Evolutionary conservation across 2,329 filamentous ascomycete species (phyloP).

Genomic region (Hymenoscyphus fraxineus): DNA sequence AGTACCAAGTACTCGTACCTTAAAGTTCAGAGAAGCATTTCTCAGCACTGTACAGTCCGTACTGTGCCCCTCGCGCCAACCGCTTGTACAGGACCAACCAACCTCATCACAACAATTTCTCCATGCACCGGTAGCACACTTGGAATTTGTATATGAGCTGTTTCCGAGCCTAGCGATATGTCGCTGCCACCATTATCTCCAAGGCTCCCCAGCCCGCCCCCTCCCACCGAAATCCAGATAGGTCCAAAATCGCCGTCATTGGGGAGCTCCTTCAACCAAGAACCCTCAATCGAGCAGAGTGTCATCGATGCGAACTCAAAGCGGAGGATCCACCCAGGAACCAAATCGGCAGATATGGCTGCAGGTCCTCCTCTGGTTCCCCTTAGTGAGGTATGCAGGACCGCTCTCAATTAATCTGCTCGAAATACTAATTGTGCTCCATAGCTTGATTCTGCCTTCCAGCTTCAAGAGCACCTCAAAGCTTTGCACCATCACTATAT

Average conservation of each 20-base stretch:
- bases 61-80: too few relatives aligned
- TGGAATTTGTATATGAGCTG: constrained; percentile 10
- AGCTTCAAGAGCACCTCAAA: constrained; percentile 94
- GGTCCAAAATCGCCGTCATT: constrained; percentile 71
- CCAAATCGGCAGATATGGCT: constrained; percentile 88
- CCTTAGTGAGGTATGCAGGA: constrained; percentile 66
- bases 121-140: neutral
- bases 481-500: constrained; percentile 84
- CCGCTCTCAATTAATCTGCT: neutral
- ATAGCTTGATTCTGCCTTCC: constrained; percentile 94
- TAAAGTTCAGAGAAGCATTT: too few relatives aligned
- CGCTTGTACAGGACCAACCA: too few relatives aligned
- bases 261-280: constrained; percentile 56
- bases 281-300: constrained; percentile 54
- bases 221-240: constrained; percentile 90
- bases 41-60: too few relatives aligned
- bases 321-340: constrained; percentile 86
- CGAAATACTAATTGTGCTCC: constrained; percentile 21
- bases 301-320: constrained; percentile 70
- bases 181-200: constrained; percentile 72
- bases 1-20: too few relatives aligned
- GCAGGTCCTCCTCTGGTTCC: constrained; percentile 85
- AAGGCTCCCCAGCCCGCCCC: constrained; percentile 89
- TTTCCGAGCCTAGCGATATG: constrained; percentile 39
- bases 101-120: constrained; percentile 1